phyloP scores from a whole-genome alignment of 306 rosid genomes.

The Abrus pulchellus region DNA sequence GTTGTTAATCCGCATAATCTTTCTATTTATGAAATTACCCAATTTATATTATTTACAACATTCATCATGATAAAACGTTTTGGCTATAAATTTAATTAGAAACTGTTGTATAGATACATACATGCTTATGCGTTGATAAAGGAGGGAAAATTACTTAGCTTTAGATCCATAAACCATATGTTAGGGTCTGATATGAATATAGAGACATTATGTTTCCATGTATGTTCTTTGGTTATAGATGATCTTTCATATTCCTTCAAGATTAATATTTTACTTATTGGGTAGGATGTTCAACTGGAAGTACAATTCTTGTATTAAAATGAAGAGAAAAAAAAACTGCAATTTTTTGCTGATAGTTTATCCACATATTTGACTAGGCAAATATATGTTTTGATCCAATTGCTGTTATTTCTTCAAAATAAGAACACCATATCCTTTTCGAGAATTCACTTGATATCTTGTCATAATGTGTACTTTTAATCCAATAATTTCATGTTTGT shows the following conservation, averaged over 20 bases:
- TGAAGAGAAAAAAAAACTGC: background rate
- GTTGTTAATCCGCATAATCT: background rate
- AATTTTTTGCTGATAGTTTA: background rate
- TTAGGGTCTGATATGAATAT: slow-evolving; percentile 6
- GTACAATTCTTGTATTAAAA: background rate
- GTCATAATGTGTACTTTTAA: background rate
- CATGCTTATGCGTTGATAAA: background rate
- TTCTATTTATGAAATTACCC: too few relatives aligned
- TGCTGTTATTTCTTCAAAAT: background rate
- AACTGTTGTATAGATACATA: slow-evolving; percentile 11
- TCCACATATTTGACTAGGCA: slow-evolving; percentile 4
- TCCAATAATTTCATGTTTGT: background rate
- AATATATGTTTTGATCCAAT: background rate
- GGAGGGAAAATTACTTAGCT: background rate
- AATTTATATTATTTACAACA: too few relatives aligned
- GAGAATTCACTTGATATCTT: background rate
- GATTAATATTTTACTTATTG: background rate
- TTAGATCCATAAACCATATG: background rate
- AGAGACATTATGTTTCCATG: background rate
- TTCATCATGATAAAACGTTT: background rate
- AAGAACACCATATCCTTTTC: background rate
- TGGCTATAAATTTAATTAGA: background rate
- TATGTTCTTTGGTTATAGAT: background rate
- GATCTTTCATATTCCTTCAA: background rate
- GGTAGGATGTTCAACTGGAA: slow-evolving; percentile 5